Percentiles rank a stretch among this genome's conserved stretches.
Evolutionary conservation across 352 stramenopile species (phyloP).

Genomic region (Globisporangium nodosum): DNA sequence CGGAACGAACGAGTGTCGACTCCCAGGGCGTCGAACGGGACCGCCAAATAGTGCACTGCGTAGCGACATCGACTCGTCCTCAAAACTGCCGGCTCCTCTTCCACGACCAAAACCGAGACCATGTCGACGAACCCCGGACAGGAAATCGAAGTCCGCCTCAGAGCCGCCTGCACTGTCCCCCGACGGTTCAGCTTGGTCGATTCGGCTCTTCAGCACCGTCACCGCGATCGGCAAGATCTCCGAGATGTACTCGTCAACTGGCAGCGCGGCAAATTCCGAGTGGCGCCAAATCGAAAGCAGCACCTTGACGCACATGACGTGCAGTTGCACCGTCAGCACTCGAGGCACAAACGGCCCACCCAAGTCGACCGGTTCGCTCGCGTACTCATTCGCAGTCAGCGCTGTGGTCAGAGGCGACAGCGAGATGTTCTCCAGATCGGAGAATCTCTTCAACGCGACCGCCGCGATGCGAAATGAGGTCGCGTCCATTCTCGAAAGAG

Average conservation of each 20-base stretch:
- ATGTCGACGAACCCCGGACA: slow-evolving; percentile 21
- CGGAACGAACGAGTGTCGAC: slow-evolving; percentile 73
- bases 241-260: slow-evolving; percentile 44
- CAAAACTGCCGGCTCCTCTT: slow-evolving; percentile 17
- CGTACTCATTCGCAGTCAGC: slow-evolving; percentile 47
- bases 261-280: slow-evolving; percentile 31
- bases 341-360: slow-evolving; percentile 38
- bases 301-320: slow-evolving; percentile 49
- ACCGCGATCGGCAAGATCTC: slow-evolving; percentile 67
- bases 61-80: slow-evolving; percentile 40
- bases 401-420: slow-evolving; percentile 58
- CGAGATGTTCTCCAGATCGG: slow-evolving; percentile 62
- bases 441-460: slow-evolving; percentile 51
- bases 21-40: slow-evolving; percentile 15
- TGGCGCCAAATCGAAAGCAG: slow-evolving; percentile 60
- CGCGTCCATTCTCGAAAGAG: slow-evolving; percentile 48
- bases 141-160: slow-evolving; percentile 26
- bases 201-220: slow-evolving; percentile 72
- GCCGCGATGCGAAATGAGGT: slow-evolving; percentile 66
- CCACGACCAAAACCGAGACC: slow-evolving; percentile 30
- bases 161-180: slow-evolving; percentile 1
- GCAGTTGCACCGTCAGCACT: slow-evolving; percentile 53
- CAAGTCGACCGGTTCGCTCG: slow-evolving; percentile 12
- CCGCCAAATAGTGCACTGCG: slow-evolving; percentile 47
- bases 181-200: slow-evolving; percentile 35